Evolutionary conservation across 2,329 filamentous ascomycete species (phyloP), one percentile per base, ranked within the genome.

Genomic region (Aureobasidium sp.): DNA sequence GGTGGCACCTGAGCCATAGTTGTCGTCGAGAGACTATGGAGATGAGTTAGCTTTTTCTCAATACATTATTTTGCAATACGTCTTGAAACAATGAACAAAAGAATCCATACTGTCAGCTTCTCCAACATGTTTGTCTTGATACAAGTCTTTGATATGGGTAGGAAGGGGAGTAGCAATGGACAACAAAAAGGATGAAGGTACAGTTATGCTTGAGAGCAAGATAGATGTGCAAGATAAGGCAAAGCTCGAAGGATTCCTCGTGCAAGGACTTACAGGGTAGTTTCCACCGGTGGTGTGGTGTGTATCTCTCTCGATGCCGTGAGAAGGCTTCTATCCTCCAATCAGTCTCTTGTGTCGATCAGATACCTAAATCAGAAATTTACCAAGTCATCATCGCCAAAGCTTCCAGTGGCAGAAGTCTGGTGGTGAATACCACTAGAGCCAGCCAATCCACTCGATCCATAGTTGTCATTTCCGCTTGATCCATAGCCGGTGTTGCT

Each of bases 401-500:
- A 6, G 9, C 29, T 17, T 9, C 53, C 59, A 20, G 44, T 48
- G 17, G 62, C 58, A 34, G 53, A 46, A 13, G 23, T 29, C 27
- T 39, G 36, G 20, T 51, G 46, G 8, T 59, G 51, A 4, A 37
- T 20, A 29, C 32, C 36, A 27, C 42, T 51, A 5, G 46, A 37
- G 9, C 15, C 44, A 26, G 42, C 32, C n/a, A 44, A n/a, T 7
- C 50, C 50, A 5, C 32, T 23, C 5, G 57, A 32, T 13, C 29
- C 48, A 23, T 37, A 52, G 48, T 15, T 37, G 29, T 66, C 47
- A 58, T 65, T 73, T 67, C 64, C 50, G 5, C 64, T 62, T 36
- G 66, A 62, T 53, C 61, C 63, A 61, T 66, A 56, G 10, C 42
- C 53, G 15, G 53, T 57, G 5, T 26, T 46, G 41, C 20, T 13